These are phyloP conservation scores for Tolypocladium inflatum DNA, from an alignment of 2,329 filamentous ascomycete species.

Conservation along the genomic window DNA sequence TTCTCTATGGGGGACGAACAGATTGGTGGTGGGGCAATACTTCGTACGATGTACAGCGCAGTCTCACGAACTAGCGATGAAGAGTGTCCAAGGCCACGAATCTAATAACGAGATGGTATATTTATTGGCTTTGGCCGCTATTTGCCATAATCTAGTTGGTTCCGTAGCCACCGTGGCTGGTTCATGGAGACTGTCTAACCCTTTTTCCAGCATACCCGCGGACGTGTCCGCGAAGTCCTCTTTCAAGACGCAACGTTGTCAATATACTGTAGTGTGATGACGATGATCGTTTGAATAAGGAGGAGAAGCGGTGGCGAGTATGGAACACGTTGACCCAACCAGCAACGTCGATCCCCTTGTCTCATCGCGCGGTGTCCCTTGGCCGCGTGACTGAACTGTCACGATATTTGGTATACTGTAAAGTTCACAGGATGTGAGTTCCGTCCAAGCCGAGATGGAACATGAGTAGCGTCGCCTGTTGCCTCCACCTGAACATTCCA, in stretches of 20 bases:
- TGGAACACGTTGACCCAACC: not conserved
- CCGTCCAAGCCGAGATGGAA: constrained; percentile 15
- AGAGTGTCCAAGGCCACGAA: not conserved
- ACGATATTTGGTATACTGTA: constrained; percentile 22
- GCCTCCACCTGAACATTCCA: constrained; percentile 37
- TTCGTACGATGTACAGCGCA: no score
- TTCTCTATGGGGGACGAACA: not conserved
- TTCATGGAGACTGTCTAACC: not conserved
- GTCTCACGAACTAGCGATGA: not conserved
- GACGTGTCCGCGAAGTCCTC: no score
- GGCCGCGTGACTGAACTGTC: not conserved
- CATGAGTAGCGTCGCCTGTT: constrained; percentile 11
- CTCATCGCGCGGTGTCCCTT: not conserved
- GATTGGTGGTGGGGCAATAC: not conserved
- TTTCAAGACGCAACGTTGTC: not conserved
- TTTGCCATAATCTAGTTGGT: not conserved
- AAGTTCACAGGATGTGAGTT: constrained; percentile 21
- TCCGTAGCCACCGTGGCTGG: not conserved
- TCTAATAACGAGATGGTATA: not conserved
- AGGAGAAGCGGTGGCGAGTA: not conserved
- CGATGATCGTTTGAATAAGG: not conserved
- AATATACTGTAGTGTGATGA: not conserved
- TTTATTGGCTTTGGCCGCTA: not conserved
- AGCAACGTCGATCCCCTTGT: not conserved
- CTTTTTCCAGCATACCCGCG: not conserved